phyloP scores from a whole-genome alignment of 108 stramenopile genomes.

The Nitzschia palea region DNA sequence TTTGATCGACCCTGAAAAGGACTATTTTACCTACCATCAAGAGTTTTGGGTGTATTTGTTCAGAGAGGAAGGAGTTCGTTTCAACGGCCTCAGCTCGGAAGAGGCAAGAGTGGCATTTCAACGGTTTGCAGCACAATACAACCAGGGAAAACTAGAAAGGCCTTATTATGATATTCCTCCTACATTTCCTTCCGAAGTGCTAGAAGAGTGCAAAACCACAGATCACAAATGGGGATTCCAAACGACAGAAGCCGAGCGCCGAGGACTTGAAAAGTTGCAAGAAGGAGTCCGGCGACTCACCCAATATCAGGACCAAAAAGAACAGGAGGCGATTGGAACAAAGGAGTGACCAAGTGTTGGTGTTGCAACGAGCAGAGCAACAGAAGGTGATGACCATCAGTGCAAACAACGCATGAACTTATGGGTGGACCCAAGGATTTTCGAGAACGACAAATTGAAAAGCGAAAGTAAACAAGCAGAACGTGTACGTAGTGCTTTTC shows the following conservation, averaged over 20 bases:
- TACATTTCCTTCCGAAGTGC: slow-evolving; percentile 50
- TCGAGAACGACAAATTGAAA: slow-evolving; percentile 63
- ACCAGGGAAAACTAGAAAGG: slow-evolving; percentile 61
- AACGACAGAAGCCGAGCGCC: slow-evolving; percentile 52
- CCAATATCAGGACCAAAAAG: slow-evolving; percentile 45
- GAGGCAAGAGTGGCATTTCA: slow-evolving; percentile 62
- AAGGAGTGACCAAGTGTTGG: not conserved
- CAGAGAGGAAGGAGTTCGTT: slow-evolving; percentile 61
- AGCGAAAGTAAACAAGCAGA: slow-evolving; percentile 49
- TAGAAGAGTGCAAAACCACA: slow-evolving; percentile 73
- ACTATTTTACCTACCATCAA: slow-evolving; percentile 77
- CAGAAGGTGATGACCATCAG: not conserved
- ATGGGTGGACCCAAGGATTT: slow-evolving; percentile 40
- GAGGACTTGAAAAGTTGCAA: slow-evolving; percentile 57
- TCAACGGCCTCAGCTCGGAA: slow-evolving; percentile 70
- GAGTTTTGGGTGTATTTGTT: slow-evolving; percentile 80
- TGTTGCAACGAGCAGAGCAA: not conserved
- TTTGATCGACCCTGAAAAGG: slow-evolving; percentile 59
- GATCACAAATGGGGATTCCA: slow-evolving; percentile 76
- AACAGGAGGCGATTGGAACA: not conserved
- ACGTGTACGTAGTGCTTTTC: slow-evolving; percentile 50
- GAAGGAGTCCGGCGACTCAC: slow-evolving; percentile 75
- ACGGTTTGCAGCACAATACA: slow-evolving; percentile 63
- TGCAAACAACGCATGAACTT: slow-evolving; percentile 49
- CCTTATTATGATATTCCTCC: slow-evolving; percentile 50